A percentile compares a stretch with the other conserved stretches of the same genome.
Evolutionary conservation across 305 asterid species (phyloP).

Genomic region (Solanum aculeatissimum): DNA sequence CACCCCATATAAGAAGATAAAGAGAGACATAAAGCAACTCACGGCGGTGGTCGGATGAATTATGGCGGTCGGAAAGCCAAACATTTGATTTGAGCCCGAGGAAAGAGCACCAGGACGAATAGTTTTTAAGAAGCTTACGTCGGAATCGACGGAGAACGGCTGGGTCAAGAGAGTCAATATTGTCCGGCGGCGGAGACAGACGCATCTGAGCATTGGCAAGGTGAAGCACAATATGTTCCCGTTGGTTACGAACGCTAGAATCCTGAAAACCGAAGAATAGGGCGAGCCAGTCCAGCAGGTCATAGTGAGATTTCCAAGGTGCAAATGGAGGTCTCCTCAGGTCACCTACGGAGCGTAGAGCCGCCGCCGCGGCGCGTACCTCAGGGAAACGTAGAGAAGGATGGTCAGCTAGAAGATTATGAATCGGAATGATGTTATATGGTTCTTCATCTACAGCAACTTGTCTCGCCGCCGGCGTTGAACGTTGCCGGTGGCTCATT

Average conservation of each 20-base stretch:
- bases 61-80: conserved; percentile 54
- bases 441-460: conserved; percentile 21
- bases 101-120: conserved; percentile 79
- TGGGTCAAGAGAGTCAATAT: conserved; percentile 45
- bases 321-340: conserved; percentile 74
- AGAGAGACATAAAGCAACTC: conserved; percentile 79
- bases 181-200: conserved; percentile 29
- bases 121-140: conserved; percentile 50
- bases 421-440: conserved; percentile 76
- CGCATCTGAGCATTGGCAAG: conserved; percentile 47
- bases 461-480: conserved; percentile 15
- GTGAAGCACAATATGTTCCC: conserved; percentile 87
- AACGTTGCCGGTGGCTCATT: conserved; percentile 50
- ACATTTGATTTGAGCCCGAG: conserved; percentile 60
- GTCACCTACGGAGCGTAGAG: conserved; percentile 72
- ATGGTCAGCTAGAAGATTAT: conserved; percentile 87
- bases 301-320: conserved; percentile 63
- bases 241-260: conserved; percentile 72
- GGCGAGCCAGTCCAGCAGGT: conserved; percentile 88
- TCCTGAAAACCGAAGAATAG: conserved; percentile 80
- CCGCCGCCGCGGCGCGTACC: conserved; percentile 82
- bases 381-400: conserved; percentile 89
- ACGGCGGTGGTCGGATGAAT: conserved; percentile 41
- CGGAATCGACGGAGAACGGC: conserved; percentile 75
- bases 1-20: conserved; percentile 89